Evolutionary conservation across 176 grass and related monocot species (phyloP), one percentile per base, ranked within the genome.

Genomic region (Areca catechu): DNA sequence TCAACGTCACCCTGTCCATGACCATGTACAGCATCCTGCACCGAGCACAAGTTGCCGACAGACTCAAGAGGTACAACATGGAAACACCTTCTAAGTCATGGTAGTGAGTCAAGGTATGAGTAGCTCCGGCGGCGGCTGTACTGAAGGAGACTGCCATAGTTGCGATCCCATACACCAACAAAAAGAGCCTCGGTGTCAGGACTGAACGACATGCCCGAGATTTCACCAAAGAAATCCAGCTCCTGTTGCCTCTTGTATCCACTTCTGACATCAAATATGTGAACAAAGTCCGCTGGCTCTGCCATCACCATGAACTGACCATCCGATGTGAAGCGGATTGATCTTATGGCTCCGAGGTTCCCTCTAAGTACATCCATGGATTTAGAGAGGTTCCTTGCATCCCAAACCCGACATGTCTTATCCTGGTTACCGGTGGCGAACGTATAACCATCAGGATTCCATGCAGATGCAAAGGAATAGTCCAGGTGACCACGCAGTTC

Each of bases 391-490:
- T 95, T 86, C n/a, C 90, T 80, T 27, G 67, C 59, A 71, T 95
- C 90, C 85, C 82, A 95, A n/a, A 95, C 57, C 22, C 79, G 81
- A 58, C 90, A 95, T n/a, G 90, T 86, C 66, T 72, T 95, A 65
- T 89, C 90, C 75, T 95, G 85, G 51, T 89, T 95, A 23, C 85
- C 82, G 1, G 90, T 95, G 18, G 82, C 76, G 0, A 95, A 86
- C 63, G 85, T 89, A 47, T 16, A 65, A 3, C 85, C 82, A 48
- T 95, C 82, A 20, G 82, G 90, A 48, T 86, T 82, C 85, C 90
- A 95, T 4, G 85, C 79, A 10, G 90, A 89, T n/a, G 90, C 90
- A 24, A 95, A 95, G 0, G 90, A 95, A 57, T 70, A 95, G 56
- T 95, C 90, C 57, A 80, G 63, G 64, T 95, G 85, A 25, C 90